Percentiles rank a stretch among this genome's conserved stretches.
Conservation (phyloP, 208 protist species). For the Acanthamoeba sp. region DNA sequence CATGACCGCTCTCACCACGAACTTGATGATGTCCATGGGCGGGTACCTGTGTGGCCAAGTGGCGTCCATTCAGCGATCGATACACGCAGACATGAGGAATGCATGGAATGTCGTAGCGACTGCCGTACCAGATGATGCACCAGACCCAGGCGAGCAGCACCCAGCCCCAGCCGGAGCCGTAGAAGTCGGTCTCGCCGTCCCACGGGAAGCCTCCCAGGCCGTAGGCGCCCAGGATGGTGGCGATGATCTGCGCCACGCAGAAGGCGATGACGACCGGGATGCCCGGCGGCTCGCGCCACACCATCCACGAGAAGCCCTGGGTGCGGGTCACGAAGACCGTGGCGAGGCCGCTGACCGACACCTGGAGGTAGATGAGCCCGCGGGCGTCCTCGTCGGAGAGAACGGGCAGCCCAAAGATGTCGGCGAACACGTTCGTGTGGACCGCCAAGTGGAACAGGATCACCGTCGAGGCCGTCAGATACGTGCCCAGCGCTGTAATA, state of each 20-base stretch:
- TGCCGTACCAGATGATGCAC: slow-evolving; percentile 79
- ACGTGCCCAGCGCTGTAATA: slow-evolving; percentile 21
- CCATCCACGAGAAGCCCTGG: slow-evolving; percentile 72
- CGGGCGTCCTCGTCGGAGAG: slow-evolving; percentile 76
- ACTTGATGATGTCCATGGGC: slow-evolving; percentile 11
- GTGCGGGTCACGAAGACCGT: slow-evolving; percentile 47
- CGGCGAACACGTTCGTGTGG: slow-evolving; percentile 38
- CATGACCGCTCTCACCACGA: neutral
- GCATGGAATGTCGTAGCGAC: too few species aligned
- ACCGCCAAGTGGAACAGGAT: slow-evolving; percentile 83
- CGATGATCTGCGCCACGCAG: slow-evolving; percentile 76
- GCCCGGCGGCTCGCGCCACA: slow-evolving; percentile 83
- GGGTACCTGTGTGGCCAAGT: slow-evolving; percentile 74
- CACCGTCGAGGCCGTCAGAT: slow-evolving; percentile 78
- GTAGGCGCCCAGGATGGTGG: slow-evolving; percentile 77
- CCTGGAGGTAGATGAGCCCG: slow-evolving; percentile 86
- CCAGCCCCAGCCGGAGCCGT: slow-evolving; percentile 82
- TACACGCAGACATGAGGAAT: too few species aligned
- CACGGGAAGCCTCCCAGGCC: slow-evolving; percentile 80
- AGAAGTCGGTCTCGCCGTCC: slow-evolving; percentile 35
- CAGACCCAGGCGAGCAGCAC: slow-evolving; percentile 85
- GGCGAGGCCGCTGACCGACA: neutral
- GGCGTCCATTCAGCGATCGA: too few species aligned
- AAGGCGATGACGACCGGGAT: slow-evolving; percentile 82
- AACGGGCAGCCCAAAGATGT: slow-evolving; percentile 8